Base-by-base conservation (phyloP, 306 rosid species). In the Prunus padus region DNA sequence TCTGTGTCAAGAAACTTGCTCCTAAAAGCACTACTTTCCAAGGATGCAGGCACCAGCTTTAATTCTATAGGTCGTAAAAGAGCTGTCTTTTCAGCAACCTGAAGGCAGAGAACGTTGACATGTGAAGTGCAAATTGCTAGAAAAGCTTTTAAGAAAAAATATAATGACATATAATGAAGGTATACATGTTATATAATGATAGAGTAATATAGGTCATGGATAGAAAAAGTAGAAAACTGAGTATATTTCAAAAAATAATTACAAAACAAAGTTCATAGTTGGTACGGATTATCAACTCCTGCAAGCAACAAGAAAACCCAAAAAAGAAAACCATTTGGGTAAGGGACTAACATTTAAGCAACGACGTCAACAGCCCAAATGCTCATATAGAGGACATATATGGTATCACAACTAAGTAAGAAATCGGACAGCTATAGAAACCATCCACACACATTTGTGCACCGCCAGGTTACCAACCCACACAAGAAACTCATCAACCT, bases 81-180 rank as follows among this genome's bases (percentile, higher is more conserved):
- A 78, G 90, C 67, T 0, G 97, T 94, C 88, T 92, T 94, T 87
- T 88, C 97, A 77, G 97, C 95, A 74, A 94, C 96, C 98, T 94
- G 85, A 81, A 89, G 75, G 68, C 44, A 79, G 28, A 79, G 60
- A 70, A 64, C 52, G n/a, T 70, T 70, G 44, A 74, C 11, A 28
- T 46, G 44, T 72, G 68, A 74, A 51, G 44, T 77, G 73, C 20
- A 61, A 71, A 69, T 57, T 31, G 31, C 61, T 44, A 46, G 11
- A 60, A 20, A 60, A 26, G 52, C 10, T 12, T 4, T 68, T n/a
- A 26, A 69, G 10, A 30, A 69, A 28, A 68, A 47, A 25, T 6
- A 20, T 25, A 15, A 67, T 1, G 37, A 16, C 16, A 30, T 19
- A 31, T 18, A 28, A 10, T 28, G 11, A 68, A 15, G 42, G 42